Percentiles rank a stretch among this genome's conserved stretches.
phyloP scores from a whole-genome alignment of 164 flowering plant genomes.

The Taxillus chinensis region DNA sequence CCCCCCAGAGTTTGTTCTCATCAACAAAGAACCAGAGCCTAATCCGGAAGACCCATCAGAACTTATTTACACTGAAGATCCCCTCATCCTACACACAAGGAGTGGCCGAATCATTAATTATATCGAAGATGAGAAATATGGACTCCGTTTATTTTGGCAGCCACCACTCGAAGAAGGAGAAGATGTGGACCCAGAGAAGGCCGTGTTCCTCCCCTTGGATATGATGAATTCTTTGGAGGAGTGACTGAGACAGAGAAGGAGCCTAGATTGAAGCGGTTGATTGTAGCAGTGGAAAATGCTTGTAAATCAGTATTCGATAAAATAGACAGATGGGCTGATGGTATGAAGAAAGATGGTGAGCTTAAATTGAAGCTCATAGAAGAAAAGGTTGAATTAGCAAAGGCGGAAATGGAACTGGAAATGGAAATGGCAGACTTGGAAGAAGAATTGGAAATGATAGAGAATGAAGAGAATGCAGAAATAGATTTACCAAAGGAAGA shows the following conservation, averaged over 20 bases:
- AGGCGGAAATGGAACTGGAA: conserved; percentile 62
- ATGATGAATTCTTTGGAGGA: conserved; percentile 77
- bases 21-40: conserved; percentile 76
- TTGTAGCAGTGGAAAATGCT: conserved; percentile 25
- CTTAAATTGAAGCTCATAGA: conserved; percentile 39
- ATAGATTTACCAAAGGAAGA: conserved; percentile 19
- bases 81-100: conserved; percentile 65
- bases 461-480: conserved; percentile 53
- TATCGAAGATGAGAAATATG: conserved; percentile 74
- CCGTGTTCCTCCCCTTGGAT: conserved; percentile 65
- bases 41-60: conserved; percentile 73
- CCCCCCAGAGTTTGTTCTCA: conserved; percentile 58
- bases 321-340: conserved; percentile 62
- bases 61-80: conserved; percentile 59
- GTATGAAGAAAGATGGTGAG: conserved; percentile 50
- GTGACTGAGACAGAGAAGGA: conserved; percentile 17
- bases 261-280: conserved; percentile 21
- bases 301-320: conserved; percentile 32
- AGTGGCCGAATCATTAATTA: conserved; percentile 68
- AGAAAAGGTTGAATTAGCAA: conserved; percentile 52
- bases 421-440: conserved; percentile 68
- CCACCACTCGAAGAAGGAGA: conserved; percentile 60
- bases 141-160: conserved; percentile 84
- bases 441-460: conserved; percentile 40
- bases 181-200: conserved; percentile 63